A percentile compares a stretch with the other conserved stretches of the same genome.
These are phyloP conservation scores for Suillus brevipes DNA, from an alignment of 768 basidiomycete genomes.

Conservation along the genomic window DNA sequence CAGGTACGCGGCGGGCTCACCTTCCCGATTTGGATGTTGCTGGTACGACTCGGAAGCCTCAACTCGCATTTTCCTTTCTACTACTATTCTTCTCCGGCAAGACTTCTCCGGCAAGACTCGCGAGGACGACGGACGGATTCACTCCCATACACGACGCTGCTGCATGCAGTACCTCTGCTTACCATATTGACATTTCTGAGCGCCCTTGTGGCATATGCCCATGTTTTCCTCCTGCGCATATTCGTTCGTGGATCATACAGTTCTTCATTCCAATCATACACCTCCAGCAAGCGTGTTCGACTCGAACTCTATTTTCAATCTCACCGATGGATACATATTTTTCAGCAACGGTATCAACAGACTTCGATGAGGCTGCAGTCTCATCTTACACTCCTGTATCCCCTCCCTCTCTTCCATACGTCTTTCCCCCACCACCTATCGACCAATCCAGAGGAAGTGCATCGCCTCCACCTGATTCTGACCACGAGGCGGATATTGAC, in stretches of 20 bases:
- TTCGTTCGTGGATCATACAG: too few species aligned
- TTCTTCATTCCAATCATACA: too few species aligned
- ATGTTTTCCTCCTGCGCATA: conserved; percentile 73
- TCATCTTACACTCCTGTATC: conserved; percentile 52
- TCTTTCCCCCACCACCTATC: conserved; percentile 26
- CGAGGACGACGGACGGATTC: conserved; percentile 14
- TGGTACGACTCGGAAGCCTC: too few species aligned
- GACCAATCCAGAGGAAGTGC: conserved; percentile 43
- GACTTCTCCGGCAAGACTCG: conserved; percentile 45
- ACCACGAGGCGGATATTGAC: conserved; percentile 39
- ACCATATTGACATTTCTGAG: conserved; percentile 71
- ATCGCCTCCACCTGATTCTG: conserved; percentile 72
- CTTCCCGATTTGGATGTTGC: too few species aligned
- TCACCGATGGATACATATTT: conserved; percentile 2
- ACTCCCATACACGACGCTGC: conserved; percentile 65
- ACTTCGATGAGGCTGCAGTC: conserved; percentile 31
- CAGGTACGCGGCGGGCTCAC: conserved; percentile 92
- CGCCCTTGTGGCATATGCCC: conserved; percentile 69
- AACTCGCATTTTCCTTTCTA: conserved; percentile 63
- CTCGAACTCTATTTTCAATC: background rate
- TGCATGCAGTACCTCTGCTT: conserved; percentile 77
- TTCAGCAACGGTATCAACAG: too few species aligned
- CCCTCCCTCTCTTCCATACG: conserved; percentile 24
- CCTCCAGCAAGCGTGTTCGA: conserved; percentile 48
- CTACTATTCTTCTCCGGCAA: conserved; percentile 63